phyloP scores from a whole-genome alignment of 2,329 filamentous ascomycete species.

The Neonectria faginata region DNA sequence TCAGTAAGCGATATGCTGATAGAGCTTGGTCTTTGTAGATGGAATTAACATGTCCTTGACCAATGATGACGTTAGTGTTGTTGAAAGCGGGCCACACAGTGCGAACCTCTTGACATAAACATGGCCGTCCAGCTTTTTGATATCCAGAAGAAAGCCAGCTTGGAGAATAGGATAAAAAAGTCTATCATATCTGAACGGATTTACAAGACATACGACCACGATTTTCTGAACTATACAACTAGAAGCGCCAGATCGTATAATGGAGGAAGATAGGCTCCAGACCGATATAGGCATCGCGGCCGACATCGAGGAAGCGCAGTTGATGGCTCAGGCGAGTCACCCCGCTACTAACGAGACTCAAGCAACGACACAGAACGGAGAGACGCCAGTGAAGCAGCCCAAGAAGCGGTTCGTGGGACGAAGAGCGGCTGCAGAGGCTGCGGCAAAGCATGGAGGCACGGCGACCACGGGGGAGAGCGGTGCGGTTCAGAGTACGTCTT shows the following conservation, averaged over 20 bases:
- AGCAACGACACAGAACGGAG: conserved; percentile 51
- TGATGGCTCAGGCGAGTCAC: conserved; percentile 49
- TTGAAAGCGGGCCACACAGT: conserved; percentile 42
- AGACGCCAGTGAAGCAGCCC: conserved; percentile 73
- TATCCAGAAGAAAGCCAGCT: conserved; percentile 5
- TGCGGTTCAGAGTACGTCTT: conserved; percentile 63
- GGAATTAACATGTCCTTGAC: neutral
- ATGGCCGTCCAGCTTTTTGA: conserved; percentile 40
- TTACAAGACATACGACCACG: neutral
- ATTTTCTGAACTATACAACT: neutral
- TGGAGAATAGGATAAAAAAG: neutral
- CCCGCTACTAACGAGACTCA: conserved; percentile 33
- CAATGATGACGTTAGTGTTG: conserved; percentile 34
- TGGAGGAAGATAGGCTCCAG: conserved; percentile 81
- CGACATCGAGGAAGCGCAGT: conserved; percentile 67
- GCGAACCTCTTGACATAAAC: conserved; percentile 30
- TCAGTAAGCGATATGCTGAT: too few species aligned
- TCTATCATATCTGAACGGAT: neutral
- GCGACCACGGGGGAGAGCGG: conserved; percentile 45
- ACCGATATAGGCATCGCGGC: conserved; percentile 77
- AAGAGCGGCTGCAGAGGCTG: conserved; percentile 75
- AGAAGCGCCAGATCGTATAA: conserved; percentile 48
- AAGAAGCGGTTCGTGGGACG: conserved; percentile 94
- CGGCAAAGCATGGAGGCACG: conserved; percentile 56
- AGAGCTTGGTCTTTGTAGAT: conserved; percentile 14